Base-by-base conservation (phyloP, 306 rosid genomes). In the Lotus japonicus region DNA sequence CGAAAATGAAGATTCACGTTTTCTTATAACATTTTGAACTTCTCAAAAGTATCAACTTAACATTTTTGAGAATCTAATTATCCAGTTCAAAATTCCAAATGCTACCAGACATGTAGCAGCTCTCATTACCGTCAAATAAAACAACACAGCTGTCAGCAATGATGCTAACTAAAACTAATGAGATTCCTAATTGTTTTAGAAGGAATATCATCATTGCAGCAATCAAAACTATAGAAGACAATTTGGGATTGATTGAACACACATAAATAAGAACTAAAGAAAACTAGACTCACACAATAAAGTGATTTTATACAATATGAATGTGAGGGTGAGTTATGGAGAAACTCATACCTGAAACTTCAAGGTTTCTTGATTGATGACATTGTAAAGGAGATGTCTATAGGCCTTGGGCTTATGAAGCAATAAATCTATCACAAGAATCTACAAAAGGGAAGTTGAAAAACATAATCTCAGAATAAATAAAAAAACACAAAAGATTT, bases 341-440 rank as follows among this genome's bases (percentile, higher is more conserved):
- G 79, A 23, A 58, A 48, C 13, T 49, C 49, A 58, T 75, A 94
- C 99, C 88, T 82, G 73, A 71, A 72, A 81, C 60, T 82, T 62
- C 11, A 70, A 45, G 68, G 57, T 68, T 69, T 87, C 68, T 50
- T 79, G 76, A 70, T 80, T 82, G 16, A 90, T 65, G 67, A 84
- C 87, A 66, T 90, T 94, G 79, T 81, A 77, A 23, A 94, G 92
- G 18, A 94, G 74, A 85, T 90, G 97, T 65, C 92, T 88, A 74
- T 82, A 88, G 7, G 97, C 95, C 75, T 88, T 89, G 68, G 77
- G 87, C 78, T 87, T 94, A 72, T 88, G 96, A 79, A 94, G 88
- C 74, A 88, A 85, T 74, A 88, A 79, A 85, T 94, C 99, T 58
- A 94, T 83, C 2, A 85, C 39, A 73, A 88, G 64, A 76, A 94